These are phyloP conservation scores for Hylodesmum podocarpum DNA, from an alignment of 306 rosid genomes.

Conservation along the genomic window DNA sequence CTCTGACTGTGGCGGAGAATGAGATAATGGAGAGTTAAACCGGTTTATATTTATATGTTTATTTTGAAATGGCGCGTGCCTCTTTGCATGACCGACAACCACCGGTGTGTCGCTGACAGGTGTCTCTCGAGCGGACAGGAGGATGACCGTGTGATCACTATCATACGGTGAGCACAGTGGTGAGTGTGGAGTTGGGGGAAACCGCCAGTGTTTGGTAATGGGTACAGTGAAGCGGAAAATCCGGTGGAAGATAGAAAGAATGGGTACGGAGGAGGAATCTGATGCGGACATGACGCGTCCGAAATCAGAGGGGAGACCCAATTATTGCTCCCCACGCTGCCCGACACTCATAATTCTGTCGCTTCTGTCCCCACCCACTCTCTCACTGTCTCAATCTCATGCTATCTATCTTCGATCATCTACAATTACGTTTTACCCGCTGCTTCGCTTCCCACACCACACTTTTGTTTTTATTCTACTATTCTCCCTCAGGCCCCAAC, in stretches of 20 bases:
- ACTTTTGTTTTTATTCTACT: not conserved
- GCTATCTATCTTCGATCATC: not conserved
- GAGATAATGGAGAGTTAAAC: too few species aligned
- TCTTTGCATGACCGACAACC: conserved; percentile 36
- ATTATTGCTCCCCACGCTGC: conserved; percentile 92
- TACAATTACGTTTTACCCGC: conserved; percentile 13
- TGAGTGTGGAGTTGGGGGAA: not conserved
- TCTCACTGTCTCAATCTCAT: conserved; percentile 15
- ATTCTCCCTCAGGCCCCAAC: not conserved
- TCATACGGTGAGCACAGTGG: conserved; percentile 3
- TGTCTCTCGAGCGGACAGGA: conserved; percentile 15
- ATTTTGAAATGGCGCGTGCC: conserved; percentile 39
- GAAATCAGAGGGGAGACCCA: conserved; percentile 90
- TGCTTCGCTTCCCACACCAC: not conserved
- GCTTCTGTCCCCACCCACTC: conserved; percentile 43
- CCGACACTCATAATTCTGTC: conserved; percentile 91
- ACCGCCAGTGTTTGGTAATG: conserved; percentile 30
- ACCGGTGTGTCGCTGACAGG: conserved; percentile 45
- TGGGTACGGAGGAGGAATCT: conserved; percentile 63
- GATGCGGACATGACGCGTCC: conserved; percentile 94
- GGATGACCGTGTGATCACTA: not conserved
- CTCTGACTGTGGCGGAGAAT: conserved; percentile 11
- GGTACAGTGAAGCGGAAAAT: conserved; percentile 65
- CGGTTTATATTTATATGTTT: too few species aligned
- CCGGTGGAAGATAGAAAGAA: conserved; percentile 49